Conservation (phyloP, 2,329 filamentous ascomycete species). For the Ophiobolus disseminans region DNA sequence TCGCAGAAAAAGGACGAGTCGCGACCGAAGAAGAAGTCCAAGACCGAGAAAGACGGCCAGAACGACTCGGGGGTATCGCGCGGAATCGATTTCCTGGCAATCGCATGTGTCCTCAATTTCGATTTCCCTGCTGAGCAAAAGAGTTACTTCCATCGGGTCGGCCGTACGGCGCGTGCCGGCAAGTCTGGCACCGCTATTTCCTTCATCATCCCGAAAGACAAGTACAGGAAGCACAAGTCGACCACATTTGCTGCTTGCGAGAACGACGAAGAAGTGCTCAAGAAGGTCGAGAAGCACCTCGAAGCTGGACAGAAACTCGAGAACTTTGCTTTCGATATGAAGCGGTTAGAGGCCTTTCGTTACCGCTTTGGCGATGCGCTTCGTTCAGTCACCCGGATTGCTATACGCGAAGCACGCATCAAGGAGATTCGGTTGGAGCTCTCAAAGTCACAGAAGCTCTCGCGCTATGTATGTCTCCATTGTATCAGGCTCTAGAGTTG, state of each 20-base stretch:
- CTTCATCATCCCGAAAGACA: conserved; percentile 83
- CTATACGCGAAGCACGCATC: conserved; percentile 87
- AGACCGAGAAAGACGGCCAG: conserved; percentile 67
- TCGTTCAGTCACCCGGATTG: conserved; percentile 85
- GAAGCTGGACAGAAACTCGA: conserved; percentile 83
- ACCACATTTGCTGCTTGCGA: conserved; percentile 78
- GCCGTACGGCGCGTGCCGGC: conserved; percentile 88
- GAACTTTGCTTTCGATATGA: conserved; percentile 94
- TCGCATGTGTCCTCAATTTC: conserved; percentile 85
- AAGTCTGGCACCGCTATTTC: conserved; percentile 95
- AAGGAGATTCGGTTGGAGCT: conserved; percentile 88
- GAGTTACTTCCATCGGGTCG: conserved; percentile 97
- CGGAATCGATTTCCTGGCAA: conserved; percentile 96
- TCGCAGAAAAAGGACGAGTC: conserved; percentile 52
- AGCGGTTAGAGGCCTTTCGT: conserved; percentile 89
- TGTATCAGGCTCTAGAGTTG: not conserved
- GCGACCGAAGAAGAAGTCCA: conserved; percentile 62
- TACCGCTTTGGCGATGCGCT: conserved; percentile 89
- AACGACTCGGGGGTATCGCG: conserved; percentile 95
- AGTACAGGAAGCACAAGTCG: conserved; percentile 87
- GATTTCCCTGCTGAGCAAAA: conserved; percentile 87
- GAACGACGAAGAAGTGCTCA: conserved; percentile 83
- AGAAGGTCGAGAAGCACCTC: conserved; percentile 81
- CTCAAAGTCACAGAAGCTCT: conserved; percentile 88
- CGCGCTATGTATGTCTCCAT: conserved; percentile 28